Percentiles rank a stretch among this genome's conserved stretches.
Conservation (phyloP, 176 grass and related monocot species). For the Tillandsia leiboldiana region DNA sequence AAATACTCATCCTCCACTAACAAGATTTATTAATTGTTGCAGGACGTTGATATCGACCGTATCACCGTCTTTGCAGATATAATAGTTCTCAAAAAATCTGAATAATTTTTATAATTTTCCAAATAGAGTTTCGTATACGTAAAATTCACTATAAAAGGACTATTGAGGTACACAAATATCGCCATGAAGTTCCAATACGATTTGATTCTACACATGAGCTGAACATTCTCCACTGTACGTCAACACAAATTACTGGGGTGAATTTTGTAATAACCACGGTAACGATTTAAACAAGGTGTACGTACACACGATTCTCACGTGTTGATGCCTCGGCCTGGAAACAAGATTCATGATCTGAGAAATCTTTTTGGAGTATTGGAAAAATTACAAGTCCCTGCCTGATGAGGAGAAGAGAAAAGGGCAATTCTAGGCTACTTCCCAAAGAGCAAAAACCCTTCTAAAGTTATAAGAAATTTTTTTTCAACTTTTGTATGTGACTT, state of each 20-base stretch:
- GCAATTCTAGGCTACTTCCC: constrained; percentile 12
- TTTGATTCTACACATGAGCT: constrained; percentile 27
- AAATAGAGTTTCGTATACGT: constrained; percentile 44
- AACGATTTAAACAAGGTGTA: constrained; percentile 33
- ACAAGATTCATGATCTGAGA: constrained; percentile 19
- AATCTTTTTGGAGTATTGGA: constrained; percentile 25
- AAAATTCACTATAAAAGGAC: constrained; percentile 9
- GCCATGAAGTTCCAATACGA: constrained; percentile 21
- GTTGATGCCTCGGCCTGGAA: constrained; percentile 5
- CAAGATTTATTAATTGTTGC: not conserved
- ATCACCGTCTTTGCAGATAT: constrained; percentile 10
- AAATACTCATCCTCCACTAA: too few species aligned
- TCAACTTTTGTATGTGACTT: too few species aligned
- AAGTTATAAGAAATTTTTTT: too few species aligned
- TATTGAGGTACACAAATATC: constrained; percentile 17
- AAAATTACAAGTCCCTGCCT: constrained; percentile 4
- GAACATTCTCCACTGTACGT: constrained; percentile 24
- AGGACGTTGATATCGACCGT: not conserved
- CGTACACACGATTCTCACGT: constrained; percentile 26
- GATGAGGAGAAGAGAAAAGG: constrained; percentile 4
- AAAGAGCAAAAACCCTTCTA: not conserved
- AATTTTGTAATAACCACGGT: constrained; percentile 26
- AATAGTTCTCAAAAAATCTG: constrained; percentile 17
- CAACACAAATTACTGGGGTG: constrained; percentile 32
- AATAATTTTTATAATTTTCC: constrained; percentile 27